These are phyloP conservation scores for Blepharisma stoltei DNA, from an alignment of 73 alveolate genomes.

Conservation along the genomic window DNA sequence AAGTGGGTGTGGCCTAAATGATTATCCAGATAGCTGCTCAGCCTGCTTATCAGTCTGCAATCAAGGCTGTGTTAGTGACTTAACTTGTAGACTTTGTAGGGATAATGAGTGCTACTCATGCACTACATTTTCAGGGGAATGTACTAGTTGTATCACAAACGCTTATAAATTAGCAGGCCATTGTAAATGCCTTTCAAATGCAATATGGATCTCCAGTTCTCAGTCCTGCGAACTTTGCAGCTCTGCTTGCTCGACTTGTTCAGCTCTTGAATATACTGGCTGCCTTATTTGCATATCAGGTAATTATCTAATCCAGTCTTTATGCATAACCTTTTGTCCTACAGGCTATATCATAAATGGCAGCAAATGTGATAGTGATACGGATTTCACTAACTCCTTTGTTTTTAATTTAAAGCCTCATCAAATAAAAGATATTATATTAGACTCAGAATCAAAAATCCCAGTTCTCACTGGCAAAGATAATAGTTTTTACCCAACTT, in stretches of 20 bases:
- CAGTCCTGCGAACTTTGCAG: not conserved
- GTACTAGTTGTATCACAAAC: constrained; percentile 1
- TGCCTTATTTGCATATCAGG: not conserved
- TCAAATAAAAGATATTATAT: not conserved
- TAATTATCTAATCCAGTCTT: not conserved
- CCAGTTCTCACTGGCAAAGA: constrained; percentile 2
- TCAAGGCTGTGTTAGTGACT: too few relatives aligned
- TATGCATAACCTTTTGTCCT: constrained; percentile 1
- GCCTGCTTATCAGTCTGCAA: too few relatives aligned
- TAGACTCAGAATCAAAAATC: not conserved
- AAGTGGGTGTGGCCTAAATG: too few relatives aligned
- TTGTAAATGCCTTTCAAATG: not conserved
- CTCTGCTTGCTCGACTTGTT: not conserved
- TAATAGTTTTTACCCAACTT: not conserved
- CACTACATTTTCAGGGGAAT: not conserved
- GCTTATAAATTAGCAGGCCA: not conserved
- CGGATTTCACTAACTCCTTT: not conserved
- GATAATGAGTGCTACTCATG: not conserved
- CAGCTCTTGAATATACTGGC: not conserved
- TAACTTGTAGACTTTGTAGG: not conserved
- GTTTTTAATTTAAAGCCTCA: not conserved
- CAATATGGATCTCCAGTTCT: not conserved
- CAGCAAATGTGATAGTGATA: not conserved
- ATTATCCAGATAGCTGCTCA: too few relatives aligned
- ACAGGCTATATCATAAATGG: constrained; percentile 1